These are phyloP conservation scores for Alnus rubra DNA, from an alignment of 306 rosid species.

Conservation along the genomic window DNA sequence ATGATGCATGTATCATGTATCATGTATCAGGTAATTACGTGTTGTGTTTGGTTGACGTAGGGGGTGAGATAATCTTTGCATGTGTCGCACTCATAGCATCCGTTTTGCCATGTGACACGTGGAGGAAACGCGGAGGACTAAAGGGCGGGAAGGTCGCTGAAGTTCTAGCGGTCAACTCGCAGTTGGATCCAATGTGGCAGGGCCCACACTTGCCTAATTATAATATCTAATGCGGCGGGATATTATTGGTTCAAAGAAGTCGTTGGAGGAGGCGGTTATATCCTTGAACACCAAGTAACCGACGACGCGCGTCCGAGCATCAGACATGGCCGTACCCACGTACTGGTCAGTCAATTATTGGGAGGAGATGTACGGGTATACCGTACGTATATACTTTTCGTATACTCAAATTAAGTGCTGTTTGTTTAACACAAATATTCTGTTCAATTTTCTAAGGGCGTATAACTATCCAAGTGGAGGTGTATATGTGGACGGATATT, in stretches of 20 bases:
- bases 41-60: background rate
- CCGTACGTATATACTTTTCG: too few relatives aligned
- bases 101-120: conserved; percentile 13
- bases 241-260: background rate
- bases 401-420: too few relatives aligned
- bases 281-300: background rate
- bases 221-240: background rate
- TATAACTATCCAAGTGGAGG: too few relatives aligned
- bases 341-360: background rate
- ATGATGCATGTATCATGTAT: too few relatives aligned
- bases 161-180: background rate
- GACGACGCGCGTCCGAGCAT: background rate
- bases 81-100: background rate
- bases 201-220: background rate
- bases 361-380: too few relatives aligned
- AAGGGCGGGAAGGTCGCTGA: conserved; percentile 12
- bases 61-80: background rate
- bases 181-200: background rate
- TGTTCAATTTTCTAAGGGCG: too few relatives aligned
- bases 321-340: background rate
- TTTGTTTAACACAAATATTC: too few relatives aligned
- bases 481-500: too few relatives aligned
- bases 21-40: too few relatives aligned
- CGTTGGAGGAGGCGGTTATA: background rate
- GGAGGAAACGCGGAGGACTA: conserved; percentile 24